Base-by-base conservation (phyloP, 768 basidiomycete genomes). In the Russula griseocarnosa region DNA sequence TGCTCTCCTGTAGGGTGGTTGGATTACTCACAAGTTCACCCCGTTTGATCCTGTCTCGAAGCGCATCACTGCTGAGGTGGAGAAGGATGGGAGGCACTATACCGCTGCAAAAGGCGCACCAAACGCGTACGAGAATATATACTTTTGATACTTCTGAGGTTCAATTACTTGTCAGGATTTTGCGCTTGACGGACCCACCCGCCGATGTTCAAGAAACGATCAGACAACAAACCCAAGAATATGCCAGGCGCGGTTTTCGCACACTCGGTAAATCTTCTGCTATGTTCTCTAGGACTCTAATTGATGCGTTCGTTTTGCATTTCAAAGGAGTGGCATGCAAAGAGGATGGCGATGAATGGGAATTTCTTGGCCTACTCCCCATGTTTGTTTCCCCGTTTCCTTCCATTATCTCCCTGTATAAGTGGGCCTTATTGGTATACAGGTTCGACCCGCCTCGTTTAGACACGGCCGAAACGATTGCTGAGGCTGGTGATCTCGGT, bases 41-140 rank as follows among this genome's bases (percentile, higher is more conserved):
- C 80, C 80, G 8, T 81, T 81, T 67, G 79, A 81, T 65, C 81
- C 80, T 11, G 80, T 81, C 47, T 79, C 79, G 55, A 81, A 82
- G 71, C 78, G 80, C 38, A 81, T 81, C 69, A 79, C 79, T 28
- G 78, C 79, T 22, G 77, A 80, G 66, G 77, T 82, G 28, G 76
- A 78, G 62, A 72, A 73, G 44, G 76, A 81, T 59, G 81, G 80
- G 26, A 76, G 74, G 69, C 68, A 69, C 42, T 81, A 73, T 65
- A 77, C 72, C 5, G 76, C 74, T 58, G 77, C 79, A 52, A 81
- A 81, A 66, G 80, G 80, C 52, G 80, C 80, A 0, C 79, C 80
- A 10, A 79, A 78, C 58, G 74, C 76, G 73, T 76, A 54, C 13
- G 71, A 68, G 24, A 26, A 10, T 28, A 26, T n/a, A 5, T 55